These are phyloP conservation scores for Canavalia gladiata DNA, from an alignment of 306 rosid genomes.

Conservation along the genomic window DNA sequence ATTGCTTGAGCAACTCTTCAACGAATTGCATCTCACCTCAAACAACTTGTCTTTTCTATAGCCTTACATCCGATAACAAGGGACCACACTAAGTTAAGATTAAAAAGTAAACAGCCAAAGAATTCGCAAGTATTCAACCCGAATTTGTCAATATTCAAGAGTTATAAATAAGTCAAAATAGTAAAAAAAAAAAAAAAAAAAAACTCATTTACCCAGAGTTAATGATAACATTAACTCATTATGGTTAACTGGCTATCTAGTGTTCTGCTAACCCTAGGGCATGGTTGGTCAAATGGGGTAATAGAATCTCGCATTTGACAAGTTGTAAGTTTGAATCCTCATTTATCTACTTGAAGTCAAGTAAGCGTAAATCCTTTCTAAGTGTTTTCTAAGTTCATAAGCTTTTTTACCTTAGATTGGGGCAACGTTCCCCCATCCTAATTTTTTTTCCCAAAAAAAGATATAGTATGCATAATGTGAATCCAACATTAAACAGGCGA, in stretches of 20 bases:
- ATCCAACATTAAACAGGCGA: not conserved
- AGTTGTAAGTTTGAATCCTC: too few relatives aligned
- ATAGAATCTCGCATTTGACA: too few relatives aligned
- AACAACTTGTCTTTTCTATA: not conserved
- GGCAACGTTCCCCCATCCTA: too few relatives aligned
- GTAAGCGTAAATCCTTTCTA: too few relatives aligned
- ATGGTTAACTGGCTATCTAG: not conserved
- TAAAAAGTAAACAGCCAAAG: not conserved
- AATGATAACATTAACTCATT: not conserved
- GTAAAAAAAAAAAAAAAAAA: not conserved
- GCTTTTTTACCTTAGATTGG: too few relatives aligned
- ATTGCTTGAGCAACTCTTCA: conserved; percentile 10
- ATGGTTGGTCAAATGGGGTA: too few relatives aligned
- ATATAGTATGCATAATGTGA: not conserved
- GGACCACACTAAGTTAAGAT: not conserved
- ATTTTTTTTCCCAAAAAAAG: too few relatives aligned
- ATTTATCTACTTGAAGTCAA: too few relatives aligned
- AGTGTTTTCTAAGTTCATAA: too few relatives aligned
- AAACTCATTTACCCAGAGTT: not conserved
- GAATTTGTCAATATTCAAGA: not conserved
- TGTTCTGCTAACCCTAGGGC: not conserved
- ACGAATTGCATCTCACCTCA: not conserved
- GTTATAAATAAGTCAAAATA: not conserved
- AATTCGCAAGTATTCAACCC: not conserved
- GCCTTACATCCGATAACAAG: not conserved